Conservation (phyloP, 2,329 filamentous ascomycete genomes). For the Xylariaceae sp. region DNA sequence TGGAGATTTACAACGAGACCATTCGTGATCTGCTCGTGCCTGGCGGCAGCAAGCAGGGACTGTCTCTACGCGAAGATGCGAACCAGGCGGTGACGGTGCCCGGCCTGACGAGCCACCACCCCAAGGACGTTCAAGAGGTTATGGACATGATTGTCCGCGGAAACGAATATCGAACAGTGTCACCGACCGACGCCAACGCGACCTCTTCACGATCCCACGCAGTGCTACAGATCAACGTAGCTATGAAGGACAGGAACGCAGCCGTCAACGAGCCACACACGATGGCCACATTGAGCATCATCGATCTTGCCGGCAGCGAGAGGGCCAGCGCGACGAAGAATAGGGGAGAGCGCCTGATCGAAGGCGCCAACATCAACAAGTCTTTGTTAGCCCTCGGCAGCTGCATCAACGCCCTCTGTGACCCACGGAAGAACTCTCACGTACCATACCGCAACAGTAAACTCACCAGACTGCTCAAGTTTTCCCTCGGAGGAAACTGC, state of each 20-base stretch:
- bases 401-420: constrained; percentile 97
- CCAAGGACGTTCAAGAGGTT: constrained; percentile 86
- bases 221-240: constrained; percentile 93
- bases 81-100: constrained; percentile 89
- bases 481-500: constrained; percentile 95
- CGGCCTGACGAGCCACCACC: constrained; percentile 85
- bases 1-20: constrained; percentile 99
- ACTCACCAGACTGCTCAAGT: constrained; percentile 89
- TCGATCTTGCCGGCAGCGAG: constrained; percentile 93
- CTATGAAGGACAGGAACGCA: constrained; percentile 89
- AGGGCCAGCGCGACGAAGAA: constrained; percentile 96
- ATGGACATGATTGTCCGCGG: constrained; percentile 99
- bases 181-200: constrained; percentile 93
- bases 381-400: constrained; percentile 89
- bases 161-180: constrained; percentile 92
- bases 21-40: constrained; percentile 92
- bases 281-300: constrained; percentile 97
- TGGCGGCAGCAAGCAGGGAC: constrained; percentile 70
- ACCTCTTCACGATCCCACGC: constrained; percentile 96
- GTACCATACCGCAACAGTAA: constrained; percentile 98
- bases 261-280: constrained; percentile 91
- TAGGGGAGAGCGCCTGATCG: constrained; percentile 79
- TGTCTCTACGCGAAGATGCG: constrained; percentile 92
- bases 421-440: constrained; percentile 84
- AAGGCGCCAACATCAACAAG: constrained; percentile 99